Base-by-base conservation (phyloP, 2,329 filamentous ascomycete species). In the Venturia oleaginea region DNA sequence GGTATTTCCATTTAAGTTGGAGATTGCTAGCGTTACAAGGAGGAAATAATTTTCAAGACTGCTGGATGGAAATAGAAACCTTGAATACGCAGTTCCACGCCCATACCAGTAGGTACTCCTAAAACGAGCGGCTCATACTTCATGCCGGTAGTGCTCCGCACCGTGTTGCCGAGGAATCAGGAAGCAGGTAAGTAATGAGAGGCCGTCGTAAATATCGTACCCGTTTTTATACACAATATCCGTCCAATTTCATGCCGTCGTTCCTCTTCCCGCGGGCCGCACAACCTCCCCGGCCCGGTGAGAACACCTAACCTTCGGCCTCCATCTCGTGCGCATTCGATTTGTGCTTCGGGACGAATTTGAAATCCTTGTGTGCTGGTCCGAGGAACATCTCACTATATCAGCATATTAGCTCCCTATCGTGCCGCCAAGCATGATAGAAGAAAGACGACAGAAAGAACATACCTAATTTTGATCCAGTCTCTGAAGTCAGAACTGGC, bases 381-480 rank as follows among this genome's bases (percentile, higher is more conserved):
- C 94, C 94, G 22, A 99, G 83, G 80, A 95, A 99, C 92, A 99
- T 97, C 75, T 99, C 94, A 75, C 93, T 96, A 61, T 59, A n/a
- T 37, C 5, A 32, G 42, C 30, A 54, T 32, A 3, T 51, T 30
- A 51, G 46, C 24, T 24, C 8, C 27, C 24, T 24, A 17, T 51
- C 46, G 11, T 34, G 27, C 40, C 4, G 34, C 6, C 5, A n/a
- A 24, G 15, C n/a, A 34, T 48, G 30, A 4, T 19, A 17, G 40
- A 27, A 13, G 10, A 46, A 62, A 27, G 17, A 66, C 38, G 22
- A 62, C n/a, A n/a, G n/a, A 57, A 55, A 60, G 15, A 65, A 63
- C 86, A 75, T 84, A 94, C 92, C 88, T 95, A 71, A 99, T 95
- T 80, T 96, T 97, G 75, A 99, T 92, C 94, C 94, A 99, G 76